phyloP scores from a whole-genome alignment of 148 eudicot species.

The Rhododendron ovatum region DNA sequence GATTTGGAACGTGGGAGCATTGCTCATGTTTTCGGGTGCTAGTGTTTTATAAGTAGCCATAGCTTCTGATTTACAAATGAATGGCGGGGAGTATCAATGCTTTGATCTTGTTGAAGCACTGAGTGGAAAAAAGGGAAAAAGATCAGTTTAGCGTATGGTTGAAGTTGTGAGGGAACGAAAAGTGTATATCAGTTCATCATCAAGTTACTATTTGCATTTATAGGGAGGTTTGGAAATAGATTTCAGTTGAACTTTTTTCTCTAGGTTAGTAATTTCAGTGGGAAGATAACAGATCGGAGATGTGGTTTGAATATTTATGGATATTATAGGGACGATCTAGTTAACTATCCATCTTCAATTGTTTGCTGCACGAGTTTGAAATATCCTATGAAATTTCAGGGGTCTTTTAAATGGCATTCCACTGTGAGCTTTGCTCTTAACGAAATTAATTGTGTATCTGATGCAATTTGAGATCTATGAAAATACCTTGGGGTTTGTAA shows the following conservation, averaged over 20 bases:
- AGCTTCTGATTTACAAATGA: background rate
- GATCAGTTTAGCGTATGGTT: background rate
- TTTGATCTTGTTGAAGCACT: background rate
- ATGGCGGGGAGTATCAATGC: background rate
- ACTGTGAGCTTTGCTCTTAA: background rate
- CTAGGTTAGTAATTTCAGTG: background rate
- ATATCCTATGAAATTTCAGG: constrained; percentile 1
- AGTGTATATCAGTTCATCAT: background rate
- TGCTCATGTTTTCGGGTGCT: background rate
- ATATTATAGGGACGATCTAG: background rate
- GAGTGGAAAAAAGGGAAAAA: background rate
- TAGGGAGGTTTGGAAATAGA: background rate
- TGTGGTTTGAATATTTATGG: background rate
- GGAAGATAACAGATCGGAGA: background rate
- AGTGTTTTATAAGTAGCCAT: background rate
- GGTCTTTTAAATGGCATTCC: background rate
- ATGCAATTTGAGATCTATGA: background rate
- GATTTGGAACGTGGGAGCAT: background rate
- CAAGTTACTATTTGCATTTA: background rate
- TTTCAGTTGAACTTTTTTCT: background rate
- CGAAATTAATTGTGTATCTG: background rate
- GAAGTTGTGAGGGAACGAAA: background rate
- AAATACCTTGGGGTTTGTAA: background rate
- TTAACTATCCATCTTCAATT: background rate
- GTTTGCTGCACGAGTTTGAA: background rate